Evolutionary conservation across 2,329 filamentous ascomycete species (phyloP).

Genomic region (Ilyonectria sp.): DNA sequence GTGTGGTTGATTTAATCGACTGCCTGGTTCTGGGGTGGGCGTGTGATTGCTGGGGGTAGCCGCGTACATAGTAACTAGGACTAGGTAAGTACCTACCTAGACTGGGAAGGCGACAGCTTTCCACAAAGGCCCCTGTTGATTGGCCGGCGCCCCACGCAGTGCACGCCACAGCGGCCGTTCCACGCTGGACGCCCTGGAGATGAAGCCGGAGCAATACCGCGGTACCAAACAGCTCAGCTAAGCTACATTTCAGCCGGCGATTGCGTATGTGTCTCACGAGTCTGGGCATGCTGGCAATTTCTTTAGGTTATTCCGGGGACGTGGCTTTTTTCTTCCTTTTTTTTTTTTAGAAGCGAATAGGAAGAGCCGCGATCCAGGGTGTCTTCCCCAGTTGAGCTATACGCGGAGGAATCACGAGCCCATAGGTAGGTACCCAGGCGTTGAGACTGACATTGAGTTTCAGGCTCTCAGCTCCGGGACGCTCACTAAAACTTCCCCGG

Average conservation of each 20-base stretch:
- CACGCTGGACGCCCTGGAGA: background rate
- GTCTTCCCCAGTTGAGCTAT: background rate
- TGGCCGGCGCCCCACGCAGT: slow-evolving; percentile 28
- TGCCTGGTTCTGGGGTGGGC: slow-evolving; percentile 14
- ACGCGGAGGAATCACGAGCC: background rate
- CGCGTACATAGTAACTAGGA: too few relatives aligned
- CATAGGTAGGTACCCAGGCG: background rate
- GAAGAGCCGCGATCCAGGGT: background rate
- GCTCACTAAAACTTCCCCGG: too few relatives aligned
- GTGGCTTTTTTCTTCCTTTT: background rate
- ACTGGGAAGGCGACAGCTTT: slow-evolving; percentile 42
- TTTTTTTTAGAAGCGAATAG: background rate
- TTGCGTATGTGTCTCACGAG: slow-evolving; percentile 10
- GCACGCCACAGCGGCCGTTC: slow-evolving; percentile 9
- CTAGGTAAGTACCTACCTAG: too few relatives aligned
- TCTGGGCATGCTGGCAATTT: too few relatives aligned
- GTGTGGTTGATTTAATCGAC: slow-evolving; percentile 25
- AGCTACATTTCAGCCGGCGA: slow-evolving; percentile 11
- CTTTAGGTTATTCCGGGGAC: too few relatives aligned
- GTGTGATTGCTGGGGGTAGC: background rate
- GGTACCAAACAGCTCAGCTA: background rate
- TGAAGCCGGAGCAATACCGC: background rate
- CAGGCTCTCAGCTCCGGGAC: background rate
- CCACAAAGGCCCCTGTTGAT: slow-evolving; percentile 37
- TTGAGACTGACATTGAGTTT: background rate